These are phyloP conservation scores for Globisporangium ultimum DNA, from an alignment of 352 stramenopile genomes.

Conservation along the genomic window DNA sequence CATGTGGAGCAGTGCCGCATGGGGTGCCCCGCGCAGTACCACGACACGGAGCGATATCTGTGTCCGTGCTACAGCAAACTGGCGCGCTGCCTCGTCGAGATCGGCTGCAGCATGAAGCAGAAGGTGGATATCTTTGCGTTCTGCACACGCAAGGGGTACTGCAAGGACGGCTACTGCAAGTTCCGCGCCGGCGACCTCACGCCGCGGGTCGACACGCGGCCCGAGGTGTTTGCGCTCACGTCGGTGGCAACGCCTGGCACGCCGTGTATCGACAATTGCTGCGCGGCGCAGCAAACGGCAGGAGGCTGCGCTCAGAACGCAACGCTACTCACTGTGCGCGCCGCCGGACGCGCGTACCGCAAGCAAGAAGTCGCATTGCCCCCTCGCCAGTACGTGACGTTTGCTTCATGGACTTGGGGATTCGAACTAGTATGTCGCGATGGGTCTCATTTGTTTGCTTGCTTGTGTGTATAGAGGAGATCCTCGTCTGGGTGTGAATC, in stretches of 20 bases:
- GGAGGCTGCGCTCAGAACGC: constrained; percentile 42
- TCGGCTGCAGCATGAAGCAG: constrained; percentile 63
- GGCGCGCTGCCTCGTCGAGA: constrained; percentile 52
- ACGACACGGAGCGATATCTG: constrained; percentile 47
- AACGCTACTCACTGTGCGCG: constrained; percentile 39
- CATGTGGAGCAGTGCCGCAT: constrained; percentile 50
- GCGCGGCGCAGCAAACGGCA: constrained; percentile 16
- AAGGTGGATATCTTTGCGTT: constrained; percentile 60
- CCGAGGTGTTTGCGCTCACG: constrained; percentile 59
- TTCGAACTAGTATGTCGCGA: too few relatives aligned
- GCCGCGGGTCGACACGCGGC: constrained; percentile 42
- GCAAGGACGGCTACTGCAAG: constrained; percentile 74
- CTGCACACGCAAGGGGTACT: constrained; percentile 74
- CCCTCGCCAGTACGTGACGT: constrained; percentile 41
- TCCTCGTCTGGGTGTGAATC: constrained; percentile 65
- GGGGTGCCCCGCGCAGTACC: constrained; percentile 50
- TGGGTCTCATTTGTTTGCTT: constrained; percentile 5
- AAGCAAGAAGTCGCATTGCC: constrained; percentile 52
- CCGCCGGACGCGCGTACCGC: constrained; percentile 43
- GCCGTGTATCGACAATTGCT: constrained; percentile 68
- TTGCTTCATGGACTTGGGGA: too few relatives aligned
- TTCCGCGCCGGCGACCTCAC: constrained; percentile 62
- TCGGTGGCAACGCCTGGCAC: constrained; percentile 48
- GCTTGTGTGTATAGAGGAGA: constrained; percentile 37
- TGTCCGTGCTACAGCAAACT: constrained; percentile 81